These are phyloP conservation scores for Mycena chlorophos DNA, from an alignment of 768 basidiomycete species.

Conservation along the genomic window DNA sequence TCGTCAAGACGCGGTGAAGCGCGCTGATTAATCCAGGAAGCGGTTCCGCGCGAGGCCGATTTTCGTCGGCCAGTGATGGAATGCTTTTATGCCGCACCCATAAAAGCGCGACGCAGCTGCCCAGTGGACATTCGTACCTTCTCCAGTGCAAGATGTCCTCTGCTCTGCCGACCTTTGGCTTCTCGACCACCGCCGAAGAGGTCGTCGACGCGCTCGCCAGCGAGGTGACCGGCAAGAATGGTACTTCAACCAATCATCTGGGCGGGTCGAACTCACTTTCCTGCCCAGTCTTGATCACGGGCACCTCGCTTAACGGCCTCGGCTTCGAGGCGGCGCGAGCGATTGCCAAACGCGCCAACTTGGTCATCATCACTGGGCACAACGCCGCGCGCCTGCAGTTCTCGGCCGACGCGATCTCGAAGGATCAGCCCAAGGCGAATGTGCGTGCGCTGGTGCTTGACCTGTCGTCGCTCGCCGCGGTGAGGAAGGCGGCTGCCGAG, in stretches of 20 bases:
- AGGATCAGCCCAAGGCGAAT: neutral
- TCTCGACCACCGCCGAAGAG: neutral
- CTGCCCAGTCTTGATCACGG: conserved; percentile 7
- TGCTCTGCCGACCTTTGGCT: neutral
- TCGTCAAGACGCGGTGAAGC: no score
- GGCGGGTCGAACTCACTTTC: neutral
- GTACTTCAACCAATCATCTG: neutral
- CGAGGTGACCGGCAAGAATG: neutral
- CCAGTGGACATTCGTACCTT: no score
- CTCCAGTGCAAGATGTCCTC: no score
- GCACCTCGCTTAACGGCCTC: neutral
- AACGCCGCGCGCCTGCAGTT: neutral
- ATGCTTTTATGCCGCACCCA: no score
- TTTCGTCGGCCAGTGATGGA: no score
- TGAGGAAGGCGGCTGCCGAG: conserved; percentile 7
- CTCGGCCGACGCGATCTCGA: neutral
- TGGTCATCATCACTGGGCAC: conserved; percentile 8
- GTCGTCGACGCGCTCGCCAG: neutral
- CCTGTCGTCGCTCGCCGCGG: conserved; percentile 3
- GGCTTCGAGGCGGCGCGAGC: conserved; percentile 1
- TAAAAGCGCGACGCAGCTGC: no score
- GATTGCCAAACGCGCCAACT: conserved; percentile 2
- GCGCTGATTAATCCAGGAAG: no score
- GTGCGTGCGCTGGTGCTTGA: conserved; percentile 5
- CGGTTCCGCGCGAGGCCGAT: no score